Percentiles rank a stretch among this genome's conserved stretches.
phyloP scores from a whole-genome alignment of 106 monocot genomes.

The Apostasia shenzhenica region DNA sequence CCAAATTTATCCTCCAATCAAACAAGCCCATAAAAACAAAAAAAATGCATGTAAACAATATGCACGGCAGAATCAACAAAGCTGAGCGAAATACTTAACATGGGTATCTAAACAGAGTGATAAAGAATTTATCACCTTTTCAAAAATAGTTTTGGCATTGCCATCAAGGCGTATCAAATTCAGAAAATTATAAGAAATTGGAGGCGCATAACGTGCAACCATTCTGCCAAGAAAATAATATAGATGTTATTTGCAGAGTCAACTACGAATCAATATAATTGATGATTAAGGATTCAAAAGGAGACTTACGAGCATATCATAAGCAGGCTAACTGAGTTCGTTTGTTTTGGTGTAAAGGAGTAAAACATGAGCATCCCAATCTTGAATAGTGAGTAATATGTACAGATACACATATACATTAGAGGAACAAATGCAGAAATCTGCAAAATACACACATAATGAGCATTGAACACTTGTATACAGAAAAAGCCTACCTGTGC shows the following conservation, averaged over 20 bases:
- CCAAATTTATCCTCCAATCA: too few relatives aligned
- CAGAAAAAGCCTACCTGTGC: not conserved
- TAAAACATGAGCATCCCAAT: conserved; percentile 99
- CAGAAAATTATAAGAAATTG: conserved; percentile 95
- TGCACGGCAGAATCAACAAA: too few relatives aligned
- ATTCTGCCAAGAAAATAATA: conserved; percentile 46
- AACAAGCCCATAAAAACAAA: too few relatives aligned
- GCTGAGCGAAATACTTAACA: too few relatives aligned
- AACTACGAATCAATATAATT: not conserved
- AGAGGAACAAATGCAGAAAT: conserved; percentile 91
- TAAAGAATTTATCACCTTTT: conserved; percentile 39
- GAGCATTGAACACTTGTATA: not conserved
- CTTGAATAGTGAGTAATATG: conserved; percentile 97
- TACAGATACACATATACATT: conserved; percentile 98
- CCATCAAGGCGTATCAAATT: conserved; percentile 89
- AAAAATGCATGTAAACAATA: too few relatives aligned
- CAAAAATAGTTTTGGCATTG: conserved; percentile 82
- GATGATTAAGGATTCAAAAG: not conserved
- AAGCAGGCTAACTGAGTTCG: conserved; percentile 93
- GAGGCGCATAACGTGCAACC: conserved; percentile 98
- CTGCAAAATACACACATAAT: conserved; percentile 32
- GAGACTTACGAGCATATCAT: conserved; percentile 98
- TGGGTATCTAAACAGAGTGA: too few relatives aligned
- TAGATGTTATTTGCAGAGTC: conserved; percentile 1
- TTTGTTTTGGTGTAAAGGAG: conserved; percentile 85